Evolutionary conservation across 2,329 filamentous ascomycete species (phyloP), one percentile per base, ranked within the genome.

Genomic region (Drechslera avenae): DNA sequence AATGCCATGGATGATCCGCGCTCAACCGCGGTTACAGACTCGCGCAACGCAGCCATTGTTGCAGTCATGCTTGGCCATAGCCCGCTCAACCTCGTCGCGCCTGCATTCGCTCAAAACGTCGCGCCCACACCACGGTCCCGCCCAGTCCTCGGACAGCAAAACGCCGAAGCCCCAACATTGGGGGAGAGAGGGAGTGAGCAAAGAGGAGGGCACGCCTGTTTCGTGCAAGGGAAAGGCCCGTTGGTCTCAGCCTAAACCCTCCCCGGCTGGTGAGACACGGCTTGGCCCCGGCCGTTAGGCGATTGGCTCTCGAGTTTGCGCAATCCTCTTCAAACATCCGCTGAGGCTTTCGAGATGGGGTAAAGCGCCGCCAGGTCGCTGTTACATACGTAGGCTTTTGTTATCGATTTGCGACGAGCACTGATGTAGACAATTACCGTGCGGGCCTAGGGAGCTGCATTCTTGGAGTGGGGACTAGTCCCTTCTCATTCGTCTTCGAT

Each of bases 391-490:
- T 44, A 43, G 50, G 34, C 50, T 30, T 10, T 52, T 37, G 50
- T 49, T 52, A 43, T 52, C 48, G 39, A 48, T 51, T 46, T 52
- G 43, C 52, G 48, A 48, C 48, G 37, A 39, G 37, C 31, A 46
- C 52, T 51, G 47, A 51, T 54, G 39, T 50, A 39, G 47, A 51
- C 42, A 41, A 45, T 39, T 41, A 41, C 45, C 50, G 50, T 50
- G 46, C 42, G 49, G 44, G 52, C 33, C 47, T 46, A 51, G 52
- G 47, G 39, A 34, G 47, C 43, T 40, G 49, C 52, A 39, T 46
- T 41, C 49, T 55, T 26, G 48, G 40, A 41, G 52, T 55, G 52
- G 52, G 49, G 52, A 55, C 52, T 42, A 51, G 52, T 39, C 52
- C 39, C 52, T 13, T 52, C 44, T 44, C 52, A 52, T 45, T 52